Evolutionary conservation across 208 protist genomes (phyloP).

Genomic region (Trypanosomatidae sp.): DNA sequence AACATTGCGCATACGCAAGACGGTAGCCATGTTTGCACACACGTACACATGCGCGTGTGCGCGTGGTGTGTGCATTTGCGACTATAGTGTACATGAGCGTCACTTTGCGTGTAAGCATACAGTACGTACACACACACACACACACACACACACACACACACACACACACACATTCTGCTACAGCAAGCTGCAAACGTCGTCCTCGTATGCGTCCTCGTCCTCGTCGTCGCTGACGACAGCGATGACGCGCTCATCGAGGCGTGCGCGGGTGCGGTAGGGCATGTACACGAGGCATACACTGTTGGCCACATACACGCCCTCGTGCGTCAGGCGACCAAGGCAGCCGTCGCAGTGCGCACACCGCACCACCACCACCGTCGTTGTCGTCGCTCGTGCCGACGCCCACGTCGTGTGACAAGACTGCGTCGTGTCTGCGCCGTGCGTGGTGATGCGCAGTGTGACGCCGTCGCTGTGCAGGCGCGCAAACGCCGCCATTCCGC

Average conservation of each 20-base stretch:
- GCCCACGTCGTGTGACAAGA: background rate
- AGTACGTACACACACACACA: too few species aligned
- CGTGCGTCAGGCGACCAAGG: conserved; percentile 22
- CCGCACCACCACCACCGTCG: conserved; percentile 16
- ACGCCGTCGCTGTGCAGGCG: conserved; percentile 16
- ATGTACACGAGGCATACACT: conserved; percentile 43
- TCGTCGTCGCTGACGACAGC: background rate
- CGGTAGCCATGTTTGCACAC: too few species aligned
- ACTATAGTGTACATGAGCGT: too few species aligned
- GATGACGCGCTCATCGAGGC: conserved; percentile 9
- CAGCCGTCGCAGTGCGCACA: conserved; percentile 51
- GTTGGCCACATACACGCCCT: conserved; percentile 33
- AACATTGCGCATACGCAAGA: too few species aligned
- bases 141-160: too few species aligned
- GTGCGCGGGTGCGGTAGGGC: conserved; percentile 6
- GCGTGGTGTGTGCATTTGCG: too few species aligned
- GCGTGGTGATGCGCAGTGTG: conserved; percentile 16
- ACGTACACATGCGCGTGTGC: too few species aligned
- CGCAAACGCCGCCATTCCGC: conserved; percentile 47
- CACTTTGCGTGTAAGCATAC: too few species aligned
- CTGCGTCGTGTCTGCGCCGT: conserved; percentile 2
- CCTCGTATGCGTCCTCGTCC: background rate
- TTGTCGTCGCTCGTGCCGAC: background rate
- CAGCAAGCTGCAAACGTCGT: too few species aligned
- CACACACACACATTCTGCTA: too few species aligned